Evolutionary conservation across 129 eudicot species (phyloP).

Genomic region (Chrysanthemum seticuspe): DNA sequence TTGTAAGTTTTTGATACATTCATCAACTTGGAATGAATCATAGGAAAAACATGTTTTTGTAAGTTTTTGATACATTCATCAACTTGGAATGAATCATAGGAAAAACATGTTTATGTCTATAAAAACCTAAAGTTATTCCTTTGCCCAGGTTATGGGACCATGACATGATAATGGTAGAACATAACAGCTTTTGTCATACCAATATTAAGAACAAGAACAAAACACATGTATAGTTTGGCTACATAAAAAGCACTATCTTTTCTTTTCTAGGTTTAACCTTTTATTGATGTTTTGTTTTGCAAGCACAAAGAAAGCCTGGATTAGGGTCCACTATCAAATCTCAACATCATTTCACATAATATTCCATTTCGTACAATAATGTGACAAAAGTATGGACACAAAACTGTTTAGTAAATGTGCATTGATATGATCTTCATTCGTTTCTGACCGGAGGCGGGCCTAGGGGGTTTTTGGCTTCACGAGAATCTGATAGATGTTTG

Average conservation of each 20-base stretch:
- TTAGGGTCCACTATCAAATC: constrained; percentile 18
- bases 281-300: constrained; percentile 7
- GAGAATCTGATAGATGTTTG: too few relatives aligned
- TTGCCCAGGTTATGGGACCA: constrained; percentile 22
- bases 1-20: background rate
- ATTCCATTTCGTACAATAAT: background rate
- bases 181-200: constrained; percentile 14
- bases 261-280: constrained; percentile 1
- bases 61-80: background rate
- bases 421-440: too few relatives aligned
- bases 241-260: constrained; percentile 8
- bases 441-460: background rate
- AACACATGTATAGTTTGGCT: constrained; percentile 20
- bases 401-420: too few relatives aligned
- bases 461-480: too few relatives aligned
- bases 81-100: constrained; percentile 8
- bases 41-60: constrained; percentile 17
- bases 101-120: constrained; percentile 19
- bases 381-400: background rate
- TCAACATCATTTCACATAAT: constrained; percentile 8
- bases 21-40: constrained; percentile 1
- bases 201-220: background rate
- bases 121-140: constrained; percentile 22
- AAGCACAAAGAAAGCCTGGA: constrained; percentile 11
- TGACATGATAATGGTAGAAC: constrained; percentile 19